phyloP scores from a whole-genome alignment of 176 grass and related monocot genomes.

The Bothriochloa decipiens region DNA sequence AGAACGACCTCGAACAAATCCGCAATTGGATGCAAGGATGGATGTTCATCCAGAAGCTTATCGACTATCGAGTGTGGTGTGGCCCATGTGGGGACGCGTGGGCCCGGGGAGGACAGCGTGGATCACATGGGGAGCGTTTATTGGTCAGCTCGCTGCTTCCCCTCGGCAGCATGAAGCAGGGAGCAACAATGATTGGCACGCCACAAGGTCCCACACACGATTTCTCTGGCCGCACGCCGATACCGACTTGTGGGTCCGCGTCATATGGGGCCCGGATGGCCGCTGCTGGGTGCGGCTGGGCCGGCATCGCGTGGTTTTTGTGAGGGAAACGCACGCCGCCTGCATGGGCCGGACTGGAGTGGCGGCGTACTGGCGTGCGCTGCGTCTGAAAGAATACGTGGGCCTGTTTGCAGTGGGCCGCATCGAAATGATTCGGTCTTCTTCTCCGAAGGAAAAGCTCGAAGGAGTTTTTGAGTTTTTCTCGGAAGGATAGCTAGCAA shows the following conservation, averaged over 20 bases:
- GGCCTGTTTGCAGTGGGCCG: neutral
- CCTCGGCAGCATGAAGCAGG: neutral
- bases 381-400: neutral
- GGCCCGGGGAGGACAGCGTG: slow-evolving; percentile 43
- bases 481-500: too few species aligned
- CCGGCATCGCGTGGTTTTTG: neutral
- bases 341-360: neutral
- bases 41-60: neutral
- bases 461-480: too few species aligned
- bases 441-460: neutral
- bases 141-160: slow-evolving; percentile 12
- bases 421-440: neutral
- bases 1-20: neutral
- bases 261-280: neutral
- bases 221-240: too few species aligned
- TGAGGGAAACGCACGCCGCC: too few species aligned
- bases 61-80: neutral
- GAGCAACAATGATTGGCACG: too few species aligned
- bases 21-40: neutral
- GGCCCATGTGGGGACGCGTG: neutral
- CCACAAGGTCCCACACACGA: neutral
- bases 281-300: neutral
- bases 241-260: neutral
- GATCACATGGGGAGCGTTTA: slow-evolving; percentile 35
- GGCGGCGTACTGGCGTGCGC: neutral